Conservation (phyloP, 164 flowering plant genomes). For the Litsea cubeba region DNA sequence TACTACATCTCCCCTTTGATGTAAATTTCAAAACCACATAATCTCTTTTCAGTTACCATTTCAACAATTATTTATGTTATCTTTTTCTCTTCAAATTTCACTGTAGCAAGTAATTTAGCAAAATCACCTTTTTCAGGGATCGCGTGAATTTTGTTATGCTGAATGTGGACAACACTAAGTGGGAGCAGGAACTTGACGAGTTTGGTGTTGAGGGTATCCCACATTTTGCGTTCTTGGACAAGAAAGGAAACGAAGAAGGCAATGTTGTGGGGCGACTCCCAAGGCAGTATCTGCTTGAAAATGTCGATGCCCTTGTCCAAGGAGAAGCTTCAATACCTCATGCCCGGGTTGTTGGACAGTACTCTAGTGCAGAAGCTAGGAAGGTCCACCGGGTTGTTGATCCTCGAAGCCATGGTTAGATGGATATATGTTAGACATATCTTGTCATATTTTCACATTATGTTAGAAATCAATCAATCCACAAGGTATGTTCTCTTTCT, state of each 20-base stretch:
- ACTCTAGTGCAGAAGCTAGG: slow-evolving; percentile 71
- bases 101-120: background rate
- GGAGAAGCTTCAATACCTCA: slow-evolving; percentile 82
- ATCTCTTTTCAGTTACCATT: no score
- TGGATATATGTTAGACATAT: background rate
- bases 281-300: slow-evolving; percentile 58
- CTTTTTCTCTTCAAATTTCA: background rate
- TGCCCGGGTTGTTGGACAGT: slow-evolving; percentile 79
- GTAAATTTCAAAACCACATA: no score
- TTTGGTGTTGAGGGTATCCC: slow-evolving; percentile 99
- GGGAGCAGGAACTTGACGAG: slow-evolving; percentile 99
- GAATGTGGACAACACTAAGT: slow-evolving; percentile 97
- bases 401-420: slow-evolving; percentile 57
- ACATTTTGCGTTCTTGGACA: slow-evolving; percentile 92
- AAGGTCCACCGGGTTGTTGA: slow-evolving; percentile 72
- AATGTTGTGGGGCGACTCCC: slow-evolving; percentile 89
- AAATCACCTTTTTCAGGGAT: slow-evolving; percentile 40
- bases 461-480: background rate
- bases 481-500: background rate
- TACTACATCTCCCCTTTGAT: no score
- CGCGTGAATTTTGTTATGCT: slow-evolving; percentile 93
- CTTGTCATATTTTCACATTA: background rate
- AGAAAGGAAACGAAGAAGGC: slow-evolving; percentile 88
- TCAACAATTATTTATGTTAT: no score
- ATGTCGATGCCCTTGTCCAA: slow-evolving; percentile 75